Conservation (phyloP, 1,139 yeast genomes). For the Taphrina pruni region DNA sequence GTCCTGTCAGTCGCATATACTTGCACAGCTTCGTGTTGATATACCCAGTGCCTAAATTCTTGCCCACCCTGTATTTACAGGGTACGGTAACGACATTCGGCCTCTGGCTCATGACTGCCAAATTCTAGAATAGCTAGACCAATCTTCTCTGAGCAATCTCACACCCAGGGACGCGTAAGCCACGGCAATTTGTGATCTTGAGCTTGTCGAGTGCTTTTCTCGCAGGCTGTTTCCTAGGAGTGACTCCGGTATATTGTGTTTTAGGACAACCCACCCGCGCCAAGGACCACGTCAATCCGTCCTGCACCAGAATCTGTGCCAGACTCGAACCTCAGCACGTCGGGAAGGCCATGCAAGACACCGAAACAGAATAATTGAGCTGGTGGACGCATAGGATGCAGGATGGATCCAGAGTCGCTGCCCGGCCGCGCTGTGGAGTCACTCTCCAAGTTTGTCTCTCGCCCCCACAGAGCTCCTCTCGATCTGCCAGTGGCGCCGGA, state of each 20-base stretch:
- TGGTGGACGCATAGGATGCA: too few species aligned
- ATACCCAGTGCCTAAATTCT: conserved; percentile 40
- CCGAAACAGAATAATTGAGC: too few species aligned
- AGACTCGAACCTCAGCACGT: too few species aligned
- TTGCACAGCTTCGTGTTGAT: conserved; percentile 2
- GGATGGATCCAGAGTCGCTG: too few species aligned
- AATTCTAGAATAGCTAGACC: neutral
- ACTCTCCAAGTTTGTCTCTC: neutral
- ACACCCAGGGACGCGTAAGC: neutral
- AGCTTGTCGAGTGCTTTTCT: neutral
- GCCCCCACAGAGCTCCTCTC: conserved; percentile 4
- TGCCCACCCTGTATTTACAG: conserved; percentile 31
- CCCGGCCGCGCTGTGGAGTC: neutral
- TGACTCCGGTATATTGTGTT: too few species aligned
- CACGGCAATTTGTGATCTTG: neutral
- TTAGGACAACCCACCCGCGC: too few species aligned
- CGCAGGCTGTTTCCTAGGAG: too few species aligned
- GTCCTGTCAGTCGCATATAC: neutral
- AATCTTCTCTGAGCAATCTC: neutral
- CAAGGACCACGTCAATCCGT: too few species aligned
- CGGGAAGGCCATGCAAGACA: too few species aligned
- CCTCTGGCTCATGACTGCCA: conserved; percentile 8
- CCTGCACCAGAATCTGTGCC: too few species aligned
- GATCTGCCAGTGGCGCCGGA: conserved; percentile 10
- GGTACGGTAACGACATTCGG: conserved; percentile 8